Conservation (phyloP, 208 protist genomes). For the Herpetomonas tarakana region DNA sequence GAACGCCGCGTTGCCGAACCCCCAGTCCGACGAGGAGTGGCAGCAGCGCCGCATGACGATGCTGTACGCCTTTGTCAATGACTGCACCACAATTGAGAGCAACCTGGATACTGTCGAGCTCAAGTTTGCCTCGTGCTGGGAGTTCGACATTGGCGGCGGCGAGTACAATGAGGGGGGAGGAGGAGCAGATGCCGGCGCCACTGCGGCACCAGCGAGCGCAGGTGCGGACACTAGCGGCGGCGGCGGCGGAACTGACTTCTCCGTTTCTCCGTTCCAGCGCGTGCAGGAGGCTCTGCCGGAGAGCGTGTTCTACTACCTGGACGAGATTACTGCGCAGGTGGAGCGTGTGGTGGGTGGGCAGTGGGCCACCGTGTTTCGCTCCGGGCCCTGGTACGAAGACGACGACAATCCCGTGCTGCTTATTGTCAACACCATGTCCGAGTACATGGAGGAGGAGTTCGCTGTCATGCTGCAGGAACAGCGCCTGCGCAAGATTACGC, state of each 20-base stretch:
- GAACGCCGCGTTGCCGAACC: conserved; percentile 24
- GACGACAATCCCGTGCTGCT: conserved; percentile 71
- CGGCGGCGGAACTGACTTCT: conserved; percentile 13
- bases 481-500: conserved; percentile 47
- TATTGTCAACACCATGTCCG: conserved; percentile 74
- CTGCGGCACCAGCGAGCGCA: too few relatives aligned
- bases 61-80: conserved; percentile 87
- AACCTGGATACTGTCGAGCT: conserved; percentile 87
- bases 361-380: conserved; percentile 70
- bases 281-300: conserved; percentile 70
- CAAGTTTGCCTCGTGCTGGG: conserved; percentile 82
- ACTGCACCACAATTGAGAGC: conserved; percentile 79
- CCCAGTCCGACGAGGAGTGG: conserved; percentile 55
- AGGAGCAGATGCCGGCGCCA: not conserved
- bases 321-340: conserved; percentile 83
- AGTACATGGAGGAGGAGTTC: conserved; percentile 88
- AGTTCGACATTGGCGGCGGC: conserved; percentile 6
- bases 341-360: conserved; percentile 71
- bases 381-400: conserved; percentile 65
- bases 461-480: conserved; percentile 62
- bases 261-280: conserved; percentile 55
- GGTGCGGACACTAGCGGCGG: conserved; percentile 1
- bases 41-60: conserved; percentile 64
- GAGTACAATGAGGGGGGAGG: conserved; percentile 7
- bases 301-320: conserved; percentile 69